These are phyloP conservation scores for Dryas alaskensis DNA, from an alignment of 306 rosid genomes.

Conservation along the genomic window DNA sequence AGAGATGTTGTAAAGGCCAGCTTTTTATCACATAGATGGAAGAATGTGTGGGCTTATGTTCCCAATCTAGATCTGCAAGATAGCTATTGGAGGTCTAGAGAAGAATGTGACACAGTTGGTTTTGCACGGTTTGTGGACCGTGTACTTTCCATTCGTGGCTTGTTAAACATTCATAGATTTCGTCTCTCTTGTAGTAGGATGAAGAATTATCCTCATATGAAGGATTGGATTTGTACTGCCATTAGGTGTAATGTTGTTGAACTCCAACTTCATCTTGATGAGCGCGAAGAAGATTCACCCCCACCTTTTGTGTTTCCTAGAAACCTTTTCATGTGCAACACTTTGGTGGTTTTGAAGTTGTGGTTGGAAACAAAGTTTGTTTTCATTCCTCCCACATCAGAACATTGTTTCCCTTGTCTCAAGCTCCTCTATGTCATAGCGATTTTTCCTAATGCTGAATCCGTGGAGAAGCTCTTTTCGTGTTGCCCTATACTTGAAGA, in stretches of 20 bases:
- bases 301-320: not conserved
- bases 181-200: not conserved
- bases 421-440: not conserved
- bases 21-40: slow-evolving; percentile 4
- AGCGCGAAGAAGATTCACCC: not conserved
- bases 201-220: not conserved
- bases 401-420: not conserved
- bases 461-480: not conserved
- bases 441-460: not conserved
- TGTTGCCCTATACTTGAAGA: not conserved
- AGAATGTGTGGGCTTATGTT: not conserved
- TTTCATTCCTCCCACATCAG: too few relatives aligned
- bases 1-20: slow-evolving; percentile 7
- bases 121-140: not conserved
- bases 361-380: not conserved
- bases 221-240: not conserved
- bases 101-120: not conserved
- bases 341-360: not conserved
- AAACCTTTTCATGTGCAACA: slow-evolving; percentile 3
- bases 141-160: not conserved
- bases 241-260: slow-evolving; percentile 1
- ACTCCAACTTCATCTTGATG: not conserved
- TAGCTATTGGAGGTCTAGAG: too few relatives aligned
- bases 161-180: not conserved
- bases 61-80: not conserved